Conservation (phyloP, 257 asterid species). For the Knoxia roxburghii region DNA sequence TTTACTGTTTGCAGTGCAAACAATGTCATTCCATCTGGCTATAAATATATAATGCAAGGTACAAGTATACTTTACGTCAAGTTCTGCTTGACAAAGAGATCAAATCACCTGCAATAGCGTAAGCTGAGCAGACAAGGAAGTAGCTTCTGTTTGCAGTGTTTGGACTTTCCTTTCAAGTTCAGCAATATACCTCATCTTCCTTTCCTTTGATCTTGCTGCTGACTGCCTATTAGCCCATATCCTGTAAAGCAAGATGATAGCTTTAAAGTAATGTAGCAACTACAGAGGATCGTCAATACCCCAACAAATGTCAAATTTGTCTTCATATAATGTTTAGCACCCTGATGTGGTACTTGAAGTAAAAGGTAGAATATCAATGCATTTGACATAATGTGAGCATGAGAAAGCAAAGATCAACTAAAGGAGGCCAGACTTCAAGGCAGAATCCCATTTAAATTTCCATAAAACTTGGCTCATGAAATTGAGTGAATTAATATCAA, state of each 20-base stretch:
- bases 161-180: constrained; percentile 99
- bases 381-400: background rate
- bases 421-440: background rate
- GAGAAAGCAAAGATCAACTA: background rate
- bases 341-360: background rate
- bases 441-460: background rate
- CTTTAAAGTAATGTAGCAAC: background rate
- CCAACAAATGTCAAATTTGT: background rate
- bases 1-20: background rate
- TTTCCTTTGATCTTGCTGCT: constrained; percentile 96
- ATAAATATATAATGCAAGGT: background rate
- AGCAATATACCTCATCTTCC: constrained; percentile 94
- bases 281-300: background rate
- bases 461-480: background rate
- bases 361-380: background rate
- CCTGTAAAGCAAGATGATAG: constrained; percentile 31
- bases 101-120: constrained; percentile 72
- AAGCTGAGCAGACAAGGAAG: constrained; percentile 90
- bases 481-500: background rate
- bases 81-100: background rate
- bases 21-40: background rate
- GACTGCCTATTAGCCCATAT: constrained; percentile 99
- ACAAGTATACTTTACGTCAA: background rate
- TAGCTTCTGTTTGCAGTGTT: constrained; percentile 91
- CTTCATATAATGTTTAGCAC: background rate